These are phyloP conservation scores for Hippophae tibetana DNA, from an alignment of 306 rosid genomes.

Conservation along the genomic window DNA sequence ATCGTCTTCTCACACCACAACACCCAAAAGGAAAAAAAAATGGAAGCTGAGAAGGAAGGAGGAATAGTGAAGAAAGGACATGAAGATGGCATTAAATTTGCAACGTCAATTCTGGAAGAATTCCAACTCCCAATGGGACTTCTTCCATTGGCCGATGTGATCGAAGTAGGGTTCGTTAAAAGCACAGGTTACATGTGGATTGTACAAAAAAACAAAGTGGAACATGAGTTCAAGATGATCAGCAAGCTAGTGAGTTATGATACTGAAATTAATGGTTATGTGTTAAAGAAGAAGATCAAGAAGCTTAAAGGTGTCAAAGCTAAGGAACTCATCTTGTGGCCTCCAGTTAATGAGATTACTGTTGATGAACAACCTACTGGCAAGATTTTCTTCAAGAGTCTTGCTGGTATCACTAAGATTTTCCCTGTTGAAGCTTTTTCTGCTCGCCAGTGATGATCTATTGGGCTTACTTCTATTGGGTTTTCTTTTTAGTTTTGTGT, in stretches of 20 bases:
- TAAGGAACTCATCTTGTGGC: constrained; percentile 88
- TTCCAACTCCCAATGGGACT: constrained; percentile 68
- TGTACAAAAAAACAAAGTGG: constrained; percentile 68
- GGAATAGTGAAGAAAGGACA: constrained; percentile 61
- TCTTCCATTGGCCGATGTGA: constrained; percentile 53
- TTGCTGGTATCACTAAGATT: constrained; percentile 85
- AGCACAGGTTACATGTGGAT: constrained; percentile 79
- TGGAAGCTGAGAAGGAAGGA: constrained; percentile 70
- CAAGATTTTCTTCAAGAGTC: constrained; percentile 83
- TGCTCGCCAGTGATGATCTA: constrained; percentile 52
- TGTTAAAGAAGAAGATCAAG: constrained; percentile 55
- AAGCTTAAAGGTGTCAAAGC: constrained; percentile 86
- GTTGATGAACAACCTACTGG: constrained; percentile 44
- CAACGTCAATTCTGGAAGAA: constrained; percentile 45
- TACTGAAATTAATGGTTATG: constrained; percentile 45
- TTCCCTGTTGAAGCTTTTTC: constrained; percentile 83
- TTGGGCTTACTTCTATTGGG: too few species aligned
- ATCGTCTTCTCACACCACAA: too few species aligned
- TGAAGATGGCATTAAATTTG: constrained; percentile 56
- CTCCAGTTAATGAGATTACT: constrained; percentile 72
- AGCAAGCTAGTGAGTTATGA: constrained; percentile 72
- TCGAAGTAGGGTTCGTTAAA: constrained; percentile 69
- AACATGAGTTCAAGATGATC: constrained; percentile 68
- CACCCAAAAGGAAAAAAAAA: neutral
- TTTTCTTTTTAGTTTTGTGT: too few species aligned